Percentiles rank a stretch among this genome's conserved stretches.
phyloP scores from a whole-genome alignment of 2,329 filamentous ascomycete species.

The Monosporascus sp. region DNA sequence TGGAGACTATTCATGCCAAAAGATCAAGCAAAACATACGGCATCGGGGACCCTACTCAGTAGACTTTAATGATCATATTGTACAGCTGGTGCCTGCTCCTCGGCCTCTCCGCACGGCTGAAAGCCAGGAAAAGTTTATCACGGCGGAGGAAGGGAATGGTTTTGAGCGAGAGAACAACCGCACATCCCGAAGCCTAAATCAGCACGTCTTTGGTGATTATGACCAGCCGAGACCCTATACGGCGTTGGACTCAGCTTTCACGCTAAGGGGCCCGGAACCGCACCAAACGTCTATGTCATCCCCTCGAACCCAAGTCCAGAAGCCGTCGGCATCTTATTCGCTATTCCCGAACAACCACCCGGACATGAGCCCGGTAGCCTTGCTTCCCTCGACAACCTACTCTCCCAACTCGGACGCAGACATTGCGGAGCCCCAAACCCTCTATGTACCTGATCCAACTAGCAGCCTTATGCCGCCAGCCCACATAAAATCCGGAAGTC shows the following conservation, averaged over 20 bases:
- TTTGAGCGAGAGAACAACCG: conserved; percentile 21
- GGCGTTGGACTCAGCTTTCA: conserved; percentile 16
- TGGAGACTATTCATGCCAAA: conserved; percentile 41
- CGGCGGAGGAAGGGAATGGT: conserved; percentile 28
- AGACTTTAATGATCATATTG: conserved; percentile 29
- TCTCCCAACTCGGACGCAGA: conserved; percentile 20
- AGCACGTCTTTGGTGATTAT: conserved; percentile 15
- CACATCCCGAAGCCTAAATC: conserved; percentile 11
- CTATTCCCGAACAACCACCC: conserved; percentile 31
- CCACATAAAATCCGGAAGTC: conserved; percentile 33
- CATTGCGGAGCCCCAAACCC: not conserved
- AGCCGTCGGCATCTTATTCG: conserved; percentile 32
- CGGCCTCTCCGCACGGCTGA: conserved; percentile 25
- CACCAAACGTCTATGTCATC: conserved; percentile 22
- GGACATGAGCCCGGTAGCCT: conserved; percentile 28
- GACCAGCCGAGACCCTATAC: conserved; percentile 32
- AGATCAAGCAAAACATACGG: conserved; percentile 31
- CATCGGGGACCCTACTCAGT: conserved; percentile 12
- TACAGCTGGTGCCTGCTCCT: conserved; percentile 27
- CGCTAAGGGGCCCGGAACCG: conserved; percentile 25
- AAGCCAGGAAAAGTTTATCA: conserved; percentile 30
- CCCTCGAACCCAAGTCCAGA: conserved; percentile 26
- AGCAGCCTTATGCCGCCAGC: conserved; percentile 38
- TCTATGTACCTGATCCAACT: conserved; percentile 10
- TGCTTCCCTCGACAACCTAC: conserved; percentile 46